These are phyloP conservation scores for Scortechinia acanthostroma DNA, from an alignment of 2,329 filamentous ascomycete genomes.

Conservation along the genomic window DNA sequence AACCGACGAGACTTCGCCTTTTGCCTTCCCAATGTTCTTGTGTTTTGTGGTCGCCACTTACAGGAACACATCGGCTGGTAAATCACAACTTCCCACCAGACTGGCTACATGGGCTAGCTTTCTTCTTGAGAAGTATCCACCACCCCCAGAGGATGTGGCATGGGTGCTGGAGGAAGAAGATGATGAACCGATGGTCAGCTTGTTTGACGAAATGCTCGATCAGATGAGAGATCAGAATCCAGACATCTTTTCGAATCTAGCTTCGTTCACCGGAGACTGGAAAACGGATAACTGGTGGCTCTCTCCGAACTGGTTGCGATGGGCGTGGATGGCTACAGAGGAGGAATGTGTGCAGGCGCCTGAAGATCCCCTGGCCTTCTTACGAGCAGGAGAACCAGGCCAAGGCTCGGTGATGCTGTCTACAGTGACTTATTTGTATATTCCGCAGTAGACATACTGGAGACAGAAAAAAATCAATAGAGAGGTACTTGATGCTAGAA, in stretches of 20 bases:
- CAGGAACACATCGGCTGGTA: constrained; percentile 5
- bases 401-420: constrained; percentile 12
- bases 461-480: too few relatives aligned
- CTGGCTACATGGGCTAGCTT: constrained; percentile 23
- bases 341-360: constrained; percentile 24
- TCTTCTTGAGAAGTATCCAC: constrained; percentile 19
- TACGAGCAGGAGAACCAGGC: constrained; percentile 9
- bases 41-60: constrained; percentile 19
- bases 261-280: constrained; percentile 10
- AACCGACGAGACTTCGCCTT: constrained; percentile 11
- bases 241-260: constrained; percentile 8
- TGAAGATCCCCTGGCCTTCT: constrained; percentile 19
- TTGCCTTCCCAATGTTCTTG: constrained; percentile 19
- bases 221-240: constrained; percentile 7
- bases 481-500: too few relatives aligned
- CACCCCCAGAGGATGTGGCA: constrained; percentile 16
- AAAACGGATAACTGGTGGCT: constrained; percentile 21
- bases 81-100: constrained; percentile 16
- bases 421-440: constrained; percentile 22
- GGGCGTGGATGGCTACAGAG: constrained; percentile 29
- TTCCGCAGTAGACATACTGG: too few relatives aligned
- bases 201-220: constrained; percentile 13
- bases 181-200: constrained; percentile 11
- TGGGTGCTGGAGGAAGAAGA: constrained; percentile 18
- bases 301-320: constrained; percentile 25